phyloP scores from a whole-genome alignment of 2,329 filamentous ascomycete genomes.

The Emergomyces pasteurianus region DNA sequence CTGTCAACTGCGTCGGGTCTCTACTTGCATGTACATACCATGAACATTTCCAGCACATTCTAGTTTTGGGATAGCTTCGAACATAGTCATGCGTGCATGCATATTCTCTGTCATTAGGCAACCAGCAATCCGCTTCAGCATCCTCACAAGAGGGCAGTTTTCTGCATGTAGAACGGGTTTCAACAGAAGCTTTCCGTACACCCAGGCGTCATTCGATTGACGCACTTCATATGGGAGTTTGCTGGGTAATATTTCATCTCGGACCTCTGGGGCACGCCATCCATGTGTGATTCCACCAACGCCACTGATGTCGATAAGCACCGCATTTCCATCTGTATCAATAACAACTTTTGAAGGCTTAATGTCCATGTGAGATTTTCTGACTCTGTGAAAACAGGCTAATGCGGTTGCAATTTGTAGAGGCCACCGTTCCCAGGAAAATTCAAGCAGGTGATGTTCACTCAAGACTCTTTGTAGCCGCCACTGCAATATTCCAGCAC shows the following conservation, averaged over 20 bases:
- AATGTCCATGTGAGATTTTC: conserved; percentile 13
- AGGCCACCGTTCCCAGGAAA: conserved; percentile 11
- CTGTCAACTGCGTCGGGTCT: too few species aligned
- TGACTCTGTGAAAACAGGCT: conserved; percentile 6
- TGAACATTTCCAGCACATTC: too few species aligned
- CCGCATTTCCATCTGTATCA: conserved; percentile 10
- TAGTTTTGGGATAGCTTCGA: too few species aligned
- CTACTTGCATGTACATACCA: too few species aligned
- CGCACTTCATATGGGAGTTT: conserved; percentile 13
- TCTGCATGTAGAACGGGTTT: too few species aligned
- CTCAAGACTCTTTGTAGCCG: conserved; percentile 10
- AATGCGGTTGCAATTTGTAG: conserved; percentile 12
- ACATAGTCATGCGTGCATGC: too few species aligned
- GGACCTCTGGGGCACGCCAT: conserved; percentile 15
- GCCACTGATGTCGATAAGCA: conserved; percentile 16
- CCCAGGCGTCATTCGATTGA: conserved; percentile 13
- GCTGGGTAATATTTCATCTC: conserved; percentile 10
- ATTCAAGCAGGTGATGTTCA: conserved; percentile 5
- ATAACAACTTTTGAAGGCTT: conserved; percentile 15
- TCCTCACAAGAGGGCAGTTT: too few species aligned
- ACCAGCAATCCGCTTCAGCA: too few species aligned
- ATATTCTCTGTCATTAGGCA: too few species aligned
- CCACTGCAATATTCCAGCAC: conserved; percentile 11
- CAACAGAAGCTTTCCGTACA: conserved; percentile 8
- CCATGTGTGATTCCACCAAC: conserved; percentile 11